These are phyloP conservation scores for Boletellus ananiceps DNA, from an alignment of 768 basidiomycete genomes.

Conservation along the genomic window DNA sequence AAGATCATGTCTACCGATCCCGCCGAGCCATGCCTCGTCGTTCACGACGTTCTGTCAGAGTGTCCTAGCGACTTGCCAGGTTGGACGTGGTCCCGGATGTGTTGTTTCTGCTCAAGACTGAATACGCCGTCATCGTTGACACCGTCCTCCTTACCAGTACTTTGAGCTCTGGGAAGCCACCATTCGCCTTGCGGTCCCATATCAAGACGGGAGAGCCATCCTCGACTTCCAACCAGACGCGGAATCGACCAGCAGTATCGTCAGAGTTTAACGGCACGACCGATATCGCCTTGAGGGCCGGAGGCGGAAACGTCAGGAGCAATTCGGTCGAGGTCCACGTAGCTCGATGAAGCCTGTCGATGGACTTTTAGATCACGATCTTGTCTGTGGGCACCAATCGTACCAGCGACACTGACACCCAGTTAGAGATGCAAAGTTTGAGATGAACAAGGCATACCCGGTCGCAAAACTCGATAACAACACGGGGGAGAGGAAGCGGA, in stretches of 20 bases:
- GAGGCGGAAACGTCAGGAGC: conserved; percentile 85
- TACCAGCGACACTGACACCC: conserved; percentile 73
- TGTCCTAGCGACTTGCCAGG: conserved; percentile 84
- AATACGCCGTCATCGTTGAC: conserved; percentile 4
- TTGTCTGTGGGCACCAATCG: conserved; percentile 16
- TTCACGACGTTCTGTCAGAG: conserved; percentile 59
- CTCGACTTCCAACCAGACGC: conserved; percentile 70
- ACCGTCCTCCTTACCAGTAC: conserved; percentile 51
- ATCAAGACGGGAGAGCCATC: conserved; percentile 43
- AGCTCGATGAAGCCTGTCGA: conserved; percentile 80
- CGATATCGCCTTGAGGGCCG: conserved; percentile 59
- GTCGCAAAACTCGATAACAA: conserved; percentile 93
- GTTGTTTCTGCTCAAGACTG: conserved; percentile 64
- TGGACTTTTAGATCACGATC: background rate
- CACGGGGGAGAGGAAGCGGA: conserved; percentile 43
- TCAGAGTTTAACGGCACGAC: conserved; percentile 72
- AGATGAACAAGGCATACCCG: conserved; percentile 47
- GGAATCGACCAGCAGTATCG: conserved; percentile 86
- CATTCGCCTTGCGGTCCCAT: conserved; percentile 91
- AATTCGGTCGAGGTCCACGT: conserved; percentile 94
- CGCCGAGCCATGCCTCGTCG: background rate
- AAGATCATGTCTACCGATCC: background rate
- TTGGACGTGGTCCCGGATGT: conserved; percentile 76
- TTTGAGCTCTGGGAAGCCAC: conserved; percentile 90
- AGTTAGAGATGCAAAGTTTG: conserved; percentile 2